Evolutionary conservation across 208 protist genomes (phyloP).

Genomic region (Leishmania braziliensis): DNA sequence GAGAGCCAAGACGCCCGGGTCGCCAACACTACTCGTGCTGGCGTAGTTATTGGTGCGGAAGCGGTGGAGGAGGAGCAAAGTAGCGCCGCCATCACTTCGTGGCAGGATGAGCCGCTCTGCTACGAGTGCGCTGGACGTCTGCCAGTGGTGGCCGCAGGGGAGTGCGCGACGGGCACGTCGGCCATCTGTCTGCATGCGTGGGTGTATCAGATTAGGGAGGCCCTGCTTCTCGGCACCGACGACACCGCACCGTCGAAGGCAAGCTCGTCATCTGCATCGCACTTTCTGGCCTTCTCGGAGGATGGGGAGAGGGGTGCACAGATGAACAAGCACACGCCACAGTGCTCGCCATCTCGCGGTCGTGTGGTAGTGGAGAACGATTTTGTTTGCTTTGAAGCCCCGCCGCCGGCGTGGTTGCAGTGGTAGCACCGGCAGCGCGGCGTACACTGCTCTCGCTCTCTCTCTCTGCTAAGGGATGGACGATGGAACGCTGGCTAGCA

Average conservation of each 20-base stretch:
- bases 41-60: not conserved
- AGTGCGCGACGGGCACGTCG: slow-evolving; percentile 34
- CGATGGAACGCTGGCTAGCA: not conserved
- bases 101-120: slow-evolving; percentile 50
- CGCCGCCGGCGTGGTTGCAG: slow-evolving; percentile 16
- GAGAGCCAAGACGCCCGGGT: not conserved
- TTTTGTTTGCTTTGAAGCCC: slow-evolving; percentile 27
- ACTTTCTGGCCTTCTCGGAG: not conserved
- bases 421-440: not conserved
- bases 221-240: slow-evolving; percentile 16
- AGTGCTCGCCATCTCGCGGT: not conserved
- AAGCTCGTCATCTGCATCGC: not conserved
- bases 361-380: not conserved
- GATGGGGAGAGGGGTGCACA: not conserved
- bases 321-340: not conserved
- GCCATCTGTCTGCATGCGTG: slow-evolving; percentile 74
- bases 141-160: slow-evolving; percentile 47
- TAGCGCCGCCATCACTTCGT: not conserved
- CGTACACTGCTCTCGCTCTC: not conserved
- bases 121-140: slow-evolving; percentile 72
- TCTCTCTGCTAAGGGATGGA: not conserved
- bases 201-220: slow-evolving; percentile 61
- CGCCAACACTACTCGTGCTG: not conserved
- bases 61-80: not conserved
- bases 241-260: not conserved